phyloP scores from a whole-genome alignment of 257 asterid species.

The Linderniella brevidens region DNA sequence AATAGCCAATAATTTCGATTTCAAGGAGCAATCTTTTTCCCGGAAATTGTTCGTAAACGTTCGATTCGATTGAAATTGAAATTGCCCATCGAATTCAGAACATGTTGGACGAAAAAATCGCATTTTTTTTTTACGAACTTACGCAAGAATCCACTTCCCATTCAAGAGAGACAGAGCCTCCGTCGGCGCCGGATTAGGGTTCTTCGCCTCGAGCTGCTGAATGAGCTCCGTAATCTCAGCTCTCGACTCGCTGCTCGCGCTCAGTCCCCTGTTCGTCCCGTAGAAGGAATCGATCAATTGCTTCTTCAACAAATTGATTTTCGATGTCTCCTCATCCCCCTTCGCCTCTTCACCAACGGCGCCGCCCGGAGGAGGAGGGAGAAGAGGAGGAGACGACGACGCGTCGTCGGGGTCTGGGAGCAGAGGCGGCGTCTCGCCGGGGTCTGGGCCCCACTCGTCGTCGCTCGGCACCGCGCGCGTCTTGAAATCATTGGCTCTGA shows the following conservation, averaged over 20 bases:
- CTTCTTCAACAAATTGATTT: constrained; percentile 43
- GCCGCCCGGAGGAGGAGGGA: too few relatives aligned
- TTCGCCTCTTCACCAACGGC: constrained; percentile 15
- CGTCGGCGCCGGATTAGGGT: constrained; percentile 80
- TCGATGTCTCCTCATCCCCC: constrained; percentile 27
- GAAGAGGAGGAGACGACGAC: constrained; percentile 9
- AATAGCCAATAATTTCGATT: too few relatives aligned
- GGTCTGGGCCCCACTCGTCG: constrained; percentile 36
- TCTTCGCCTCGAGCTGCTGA: constrained; percentile 59
- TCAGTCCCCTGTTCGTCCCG: constrained; percentile 71
- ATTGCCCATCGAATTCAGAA: background rate
- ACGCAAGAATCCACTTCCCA: constrained; percentile 94
- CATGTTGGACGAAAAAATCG: background rate
- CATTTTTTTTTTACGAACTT: constrained; percentile 8
- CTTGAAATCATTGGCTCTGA: background rate
- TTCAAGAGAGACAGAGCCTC: constrained; percentile 72
- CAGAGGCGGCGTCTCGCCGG: constrained; percentile 10
- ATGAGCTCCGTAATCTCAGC: constrained; percentile 86
- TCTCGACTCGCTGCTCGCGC: constrained; percentile 63
- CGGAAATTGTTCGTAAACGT: too few relatives aligned
- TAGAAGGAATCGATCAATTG: constrained; percentile 49
- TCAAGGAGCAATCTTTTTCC: too few relatives aligned
- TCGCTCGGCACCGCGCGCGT: constrained; percentile 23
- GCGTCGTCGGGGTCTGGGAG: constrained; percentile 18
- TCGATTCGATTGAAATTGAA: too few relatives aligned